A percentile compares a stretch with the other conserved stretches of the same genome.
Evolutionary conservation across 1,284 basidiomycete genomes (phyloP).

Genomic region (Uromyces viciae-fabae): DNA sequence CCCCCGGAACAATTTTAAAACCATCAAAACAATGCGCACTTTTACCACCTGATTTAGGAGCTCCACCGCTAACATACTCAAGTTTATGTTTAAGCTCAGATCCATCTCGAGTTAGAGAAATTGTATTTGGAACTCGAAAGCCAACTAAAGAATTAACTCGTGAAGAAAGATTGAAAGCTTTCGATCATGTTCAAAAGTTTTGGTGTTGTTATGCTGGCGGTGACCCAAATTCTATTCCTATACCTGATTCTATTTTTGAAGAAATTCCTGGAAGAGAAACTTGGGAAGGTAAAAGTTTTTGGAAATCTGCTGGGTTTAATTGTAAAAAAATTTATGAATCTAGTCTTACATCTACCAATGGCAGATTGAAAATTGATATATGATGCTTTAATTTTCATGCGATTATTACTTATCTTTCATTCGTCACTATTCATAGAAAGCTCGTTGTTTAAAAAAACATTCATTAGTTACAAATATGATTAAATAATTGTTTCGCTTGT

Average conservation of each 20-base stretch:
- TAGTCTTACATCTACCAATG: background rate
- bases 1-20: slow-evolving; percentile 9
- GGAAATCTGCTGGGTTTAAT: slow-evolving; percentile 24
- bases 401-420: too few relatives aligned
- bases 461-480: too few relatives aligned
- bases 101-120: slow-evolving; percentile 2
- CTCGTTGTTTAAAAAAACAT: too few relatives aligned
- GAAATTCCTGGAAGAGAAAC: slow-evolving; percentile 30
- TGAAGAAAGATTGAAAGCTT: slow-evolving; percentile 40
- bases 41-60: slow-evolving; percentile 21
- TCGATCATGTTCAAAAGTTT: slow-evolving; percentile 41
- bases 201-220: slow-evolving; percentile 42
- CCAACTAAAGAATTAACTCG: slow-evolving; percentile 3
- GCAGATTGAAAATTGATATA: slow-evolving; percentile 9
- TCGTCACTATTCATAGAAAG: too few relatives aligned
- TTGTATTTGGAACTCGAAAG: slow-evolving; percentile 36
- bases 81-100: slow-evolving; percentile 23
- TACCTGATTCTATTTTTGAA: slow-evolving; percentile 34
- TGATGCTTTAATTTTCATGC: background rate
- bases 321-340: slow-evolving; percentile 13
- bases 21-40: slow-evolving; percentile 25
- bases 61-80: slow-evolving; percentile 30
- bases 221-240: background rate
- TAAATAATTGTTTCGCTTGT: too few relatives aligned
- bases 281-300: slow-evolving; percentile 43